Conservation (phyloP, 2,329 filamentous ascomycete species). For the Cladosporium sp. region DNA sequence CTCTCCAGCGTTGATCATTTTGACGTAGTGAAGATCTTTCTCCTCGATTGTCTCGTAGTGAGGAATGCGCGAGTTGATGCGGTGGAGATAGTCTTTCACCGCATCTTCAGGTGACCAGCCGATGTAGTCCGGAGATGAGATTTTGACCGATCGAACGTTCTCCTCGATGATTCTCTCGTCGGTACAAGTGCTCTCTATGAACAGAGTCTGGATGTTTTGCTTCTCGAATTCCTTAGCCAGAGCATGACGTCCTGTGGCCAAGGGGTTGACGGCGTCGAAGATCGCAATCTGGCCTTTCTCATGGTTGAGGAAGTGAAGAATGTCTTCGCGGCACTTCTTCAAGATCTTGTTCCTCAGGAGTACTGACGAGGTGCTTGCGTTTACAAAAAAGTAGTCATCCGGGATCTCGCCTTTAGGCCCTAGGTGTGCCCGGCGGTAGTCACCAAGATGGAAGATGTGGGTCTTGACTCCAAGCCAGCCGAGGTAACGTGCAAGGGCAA, state of each 20-base stretch:
- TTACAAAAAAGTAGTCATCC: slow-evolving; percentile 95
- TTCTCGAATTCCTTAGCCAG: slow-evolving; percentile 96
- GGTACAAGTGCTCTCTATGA: slow-evolving; percentile 92
- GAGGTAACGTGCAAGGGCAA: slow-evolving; percentile 88
- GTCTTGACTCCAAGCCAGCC: slow-evolving; percentile 98
- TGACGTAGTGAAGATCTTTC: slow-evolving; percentile 90
- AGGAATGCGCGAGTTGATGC: slow-evolving; percentile 88
- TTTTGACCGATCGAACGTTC: slow-evolving; percentile 95
- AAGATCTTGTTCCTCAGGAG: slow-evolving; percentile 93
- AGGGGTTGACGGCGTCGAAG: slow-evolving; percentile 95
- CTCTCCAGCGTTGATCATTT: slow-evolving; percentile 97
- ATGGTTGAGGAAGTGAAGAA: slow-evolving; percentile 91
- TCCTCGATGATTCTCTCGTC: slow-evolving; percentile 91
- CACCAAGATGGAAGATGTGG: slow-evolving; percentile 92
- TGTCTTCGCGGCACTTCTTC: slow-evolving; percentile 94
- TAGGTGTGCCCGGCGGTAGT: slow-evolving; percentile 89
- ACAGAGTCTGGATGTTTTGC: slow-evolving; percentile 90
- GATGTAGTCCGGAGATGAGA: slow-evolving; percentile 92
- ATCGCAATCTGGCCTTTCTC: slow-evolving; percentile 98
- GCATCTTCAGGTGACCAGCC: slow-evolving; percentile 90
- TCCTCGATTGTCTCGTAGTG: slow-evolving; percentile 97
- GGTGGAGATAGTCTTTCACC: slow-evolving; percentile 80
- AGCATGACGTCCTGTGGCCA: slow-evolving; percentile 71
- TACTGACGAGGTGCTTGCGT: slow-evolving; percentile 87
- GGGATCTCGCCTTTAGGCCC: slow-evolving; percentile 78